Conservation (phyloP, 331 rosid genomes). For the Stylosanthes scabra region DNA sequence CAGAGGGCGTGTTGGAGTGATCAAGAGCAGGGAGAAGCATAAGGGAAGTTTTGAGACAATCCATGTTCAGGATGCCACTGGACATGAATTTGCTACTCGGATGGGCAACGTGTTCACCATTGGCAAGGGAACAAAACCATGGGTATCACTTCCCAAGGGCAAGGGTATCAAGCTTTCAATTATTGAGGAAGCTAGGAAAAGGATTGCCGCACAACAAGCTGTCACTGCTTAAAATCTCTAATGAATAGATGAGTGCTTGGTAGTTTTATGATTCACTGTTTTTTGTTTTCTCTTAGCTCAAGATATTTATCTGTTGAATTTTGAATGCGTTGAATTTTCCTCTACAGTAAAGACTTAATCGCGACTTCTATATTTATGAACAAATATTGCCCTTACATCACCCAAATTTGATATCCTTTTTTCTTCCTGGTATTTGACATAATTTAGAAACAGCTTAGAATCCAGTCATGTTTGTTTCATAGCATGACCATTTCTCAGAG, state of each 20-base stretch:
- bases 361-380: slow-evolving; percentile 16
- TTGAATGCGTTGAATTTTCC: slow-evolving; percentile 22
- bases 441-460: too few relatives aligned
- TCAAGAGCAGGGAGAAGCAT: slow-evolving; percentile 76
- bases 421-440: background rate
- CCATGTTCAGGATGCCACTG: slow-evolving; percentile 72
- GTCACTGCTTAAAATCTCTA: slow-evolving; percentile 45
- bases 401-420: background rate
- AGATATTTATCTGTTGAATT: slow-evolving; percentile 38
- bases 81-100: slow-evolving; percentile 86
- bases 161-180: slow-evolving; percentile 77
- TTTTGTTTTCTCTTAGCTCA: slow-evolving; percentile 16
- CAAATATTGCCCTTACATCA: background rate
- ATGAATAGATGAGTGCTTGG: slow-evolving; percentile 18
- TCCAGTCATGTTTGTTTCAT: too few relatives aligned
- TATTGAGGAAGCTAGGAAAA: slow-evolving; percentile 80
- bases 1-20: slow-evolving; percentile 82
- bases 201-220: slow-evolving; percentile 60
- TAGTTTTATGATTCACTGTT: slow-evolving; percentile 32
- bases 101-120: slow-evolving; percentile 69
- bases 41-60: slow-evolving; percentile 78
- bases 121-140: slow-evolving; percentile 76
- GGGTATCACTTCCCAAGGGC: slow-evolving; percentile 81
- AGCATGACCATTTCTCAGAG: too few relatives aligned
- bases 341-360: slow-evolving; percentile 22